Evolutionary conservation across 768 basidiomycete species (phyloP).

Genomic region (Cyclocybe aegerita): DNA sequence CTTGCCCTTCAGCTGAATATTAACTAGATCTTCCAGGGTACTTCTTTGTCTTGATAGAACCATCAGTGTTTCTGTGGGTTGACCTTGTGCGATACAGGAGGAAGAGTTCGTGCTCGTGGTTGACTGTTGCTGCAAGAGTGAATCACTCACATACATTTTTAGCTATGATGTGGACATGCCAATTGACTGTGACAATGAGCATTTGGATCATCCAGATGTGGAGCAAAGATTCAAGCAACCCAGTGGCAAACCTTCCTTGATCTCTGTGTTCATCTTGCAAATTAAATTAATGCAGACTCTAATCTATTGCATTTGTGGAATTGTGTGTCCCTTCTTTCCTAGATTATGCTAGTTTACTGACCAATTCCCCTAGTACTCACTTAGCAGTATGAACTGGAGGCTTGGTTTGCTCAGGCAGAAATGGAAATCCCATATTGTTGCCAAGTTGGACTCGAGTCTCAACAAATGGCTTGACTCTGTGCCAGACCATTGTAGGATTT

Average conservation of each 20-base stretch:
- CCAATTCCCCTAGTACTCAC: not conserved
- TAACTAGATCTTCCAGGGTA: too few relatives aligned
- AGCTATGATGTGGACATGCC: slow-evolving; percentile 74
- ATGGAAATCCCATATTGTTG: not conserved
- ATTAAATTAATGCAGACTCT: slow-evolving; percentile 61
- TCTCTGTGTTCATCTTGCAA: slow-evolving; percentile 52
- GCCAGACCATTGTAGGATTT: too few relatives aligned
- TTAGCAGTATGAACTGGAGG: not conserved
- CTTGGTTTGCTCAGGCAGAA: not conserved
- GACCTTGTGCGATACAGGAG: too few relatives aligned
- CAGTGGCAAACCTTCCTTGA: slow-evolving; percentile 48
- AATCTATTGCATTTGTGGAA: slow-evolving; percentile 57
- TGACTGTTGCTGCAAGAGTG: too few relatives aligned
- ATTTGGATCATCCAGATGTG: slow-evolving; percentile 64
- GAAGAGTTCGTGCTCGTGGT: too few relatives aligned
- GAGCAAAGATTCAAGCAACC: slow-evolving; percentile 67
- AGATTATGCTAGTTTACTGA: not conserved
- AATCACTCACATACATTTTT: not conserved
- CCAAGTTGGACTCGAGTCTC: slow-evolving; percentile 13
- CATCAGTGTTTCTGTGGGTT: too few relatives aligned
- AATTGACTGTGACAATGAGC: slow-evolving; percentile 65
- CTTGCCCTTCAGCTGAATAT: too few relatives aligned
- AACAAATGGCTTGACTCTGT: too few relatives aligned
- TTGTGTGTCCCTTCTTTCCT: slow-evolving; percentile 35
- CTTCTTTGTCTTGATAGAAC: too few relatives aligned